phyloP scores from a whole-genome alignment of 2,329 filamentous ascomycete genomes.

The Colletotrichum gloeosporioides region DNA sequence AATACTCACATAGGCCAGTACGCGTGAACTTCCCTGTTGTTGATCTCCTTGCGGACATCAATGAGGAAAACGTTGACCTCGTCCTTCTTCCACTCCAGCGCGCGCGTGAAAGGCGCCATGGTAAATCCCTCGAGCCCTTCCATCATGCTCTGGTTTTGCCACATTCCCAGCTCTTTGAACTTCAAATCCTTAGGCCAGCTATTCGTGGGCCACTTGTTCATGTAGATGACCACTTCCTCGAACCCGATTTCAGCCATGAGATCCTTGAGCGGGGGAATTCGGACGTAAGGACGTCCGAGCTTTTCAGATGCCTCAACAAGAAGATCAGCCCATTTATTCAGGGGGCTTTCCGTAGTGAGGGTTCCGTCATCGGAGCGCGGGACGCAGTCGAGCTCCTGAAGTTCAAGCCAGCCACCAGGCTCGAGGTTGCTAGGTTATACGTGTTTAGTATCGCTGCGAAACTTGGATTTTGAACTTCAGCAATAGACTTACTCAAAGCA shows the following conservation, averaged over 20 bases:
- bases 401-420: constrained; percentile 47
- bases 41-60: constrained; percentile 36
- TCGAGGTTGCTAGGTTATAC: constrained; percentile 29
- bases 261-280: background rate
- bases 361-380: background rate
- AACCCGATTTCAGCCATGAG: constrained; percentile 27
- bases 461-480: too few species aligned
- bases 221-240: constrained; percentile 31
- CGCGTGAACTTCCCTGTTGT: constrained; percentile 35
- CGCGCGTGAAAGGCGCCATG: constrained; percentile 37
- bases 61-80: constrained; percentile 39
- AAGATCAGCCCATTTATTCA: constrained; percentile 33
- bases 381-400: constrained; percentile 20
- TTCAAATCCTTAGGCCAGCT: constrained; percentile 36
- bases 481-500: background rate
- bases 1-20: constrained; percentile 44
- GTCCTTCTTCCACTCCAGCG: constrained; percentile 33
- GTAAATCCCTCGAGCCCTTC: constrained; percentile 38
- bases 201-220: constrained; percentile 38
- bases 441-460: background rate
- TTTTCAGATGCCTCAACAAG: constrained; percentile 31
- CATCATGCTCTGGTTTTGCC: constrained; percentile 36
- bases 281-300: background rate
- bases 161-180: constrained; percentile 38
- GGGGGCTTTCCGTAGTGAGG: constrained; percentile 35